phyloP scores from a whole-genome alignment of 2,329 filamentous ascomycete genomes.

The Ascochyta pisi region DNA sequence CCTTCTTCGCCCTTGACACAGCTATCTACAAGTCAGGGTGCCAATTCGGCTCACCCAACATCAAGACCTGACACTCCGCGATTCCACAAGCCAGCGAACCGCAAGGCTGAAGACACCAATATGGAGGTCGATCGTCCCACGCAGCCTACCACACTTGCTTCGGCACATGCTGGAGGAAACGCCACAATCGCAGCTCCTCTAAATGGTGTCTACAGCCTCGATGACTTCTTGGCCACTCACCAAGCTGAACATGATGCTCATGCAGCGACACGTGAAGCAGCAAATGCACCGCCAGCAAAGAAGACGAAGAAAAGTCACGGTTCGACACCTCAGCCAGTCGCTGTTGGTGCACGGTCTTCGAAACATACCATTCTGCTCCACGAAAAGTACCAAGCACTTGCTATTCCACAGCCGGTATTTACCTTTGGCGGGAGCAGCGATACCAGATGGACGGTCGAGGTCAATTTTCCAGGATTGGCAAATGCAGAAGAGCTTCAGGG shows the following conservation, averaged over 20 bases:
- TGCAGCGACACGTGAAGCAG: constrained; percentile 15
- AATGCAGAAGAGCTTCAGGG: constrained; percentile 22
- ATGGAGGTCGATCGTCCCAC: constrained; percentile 21
- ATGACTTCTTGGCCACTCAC: constrained; percentile 28
- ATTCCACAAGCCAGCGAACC: background rate
- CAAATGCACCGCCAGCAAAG: constrained; percentile 11
- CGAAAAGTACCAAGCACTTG: constrained; percentile 36
- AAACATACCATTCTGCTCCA: constrained; percentile 28
- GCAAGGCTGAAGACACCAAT: constrained; percentile 2
- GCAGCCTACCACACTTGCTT: background rate
- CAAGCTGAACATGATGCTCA: constrained; percentile 14
- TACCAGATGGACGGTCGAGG: constrained; percentile 29
- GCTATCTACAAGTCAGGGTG: constrained; percentile 23
- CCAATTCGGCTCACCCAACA: background rate
- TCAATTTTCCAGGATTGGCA: constrained; percentile 31
- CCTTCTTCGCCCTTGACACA: constrained; percentile 23
- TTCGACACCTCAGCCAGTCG: constrained; percentile 20
- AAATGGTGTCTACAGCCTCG: constrained; percentile 24
- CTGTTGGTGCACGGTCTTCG: constrained; percentile 29
- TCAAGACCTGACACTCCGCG: constrained; percentile 1
- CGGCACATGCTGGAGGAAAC: background rate
- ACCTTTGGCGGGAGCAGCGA: constrained; percentile 19
- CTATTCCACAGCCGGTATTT: constrained; percentile 31
- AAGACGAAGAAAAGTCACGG: constrained; percentile 10
- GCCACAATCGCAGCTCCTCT: constrained; percentile 1